phyloP scores from a whole-genome alignment of 352 stramenopile genomes.

The Phytophthora colocasiae region DNA sequence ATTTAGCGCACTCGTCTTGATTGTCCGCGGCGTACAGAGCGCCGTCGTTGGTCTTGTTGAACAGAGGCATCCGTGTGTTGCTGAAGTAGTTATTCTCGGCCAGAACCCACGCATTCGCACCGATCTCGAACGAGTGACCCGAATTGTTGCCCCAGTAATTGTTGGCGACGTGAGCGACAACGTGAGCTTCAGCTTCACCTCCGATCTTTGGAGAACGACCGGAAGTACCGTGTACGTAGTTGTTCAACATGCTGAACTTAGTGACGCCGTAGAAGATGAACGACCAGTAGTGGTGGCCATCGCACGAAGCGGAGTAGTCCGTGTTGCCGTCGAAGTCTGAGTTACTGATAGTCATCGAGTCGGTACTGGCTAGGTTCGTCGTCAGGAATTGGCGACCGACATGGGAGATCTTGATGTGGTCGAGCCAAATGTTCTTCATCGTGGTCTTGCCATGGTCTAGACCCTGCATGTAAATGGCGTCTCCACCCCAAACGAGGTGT shows the following conservation, averaged over 20 bases:
- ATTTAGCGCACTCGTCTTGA: conserved; percentile 23
- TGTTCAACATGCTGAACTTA: conserved; percentile 45
- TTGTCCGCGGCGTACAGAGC: conserved; percentile 18
- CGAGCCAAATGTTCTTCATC: conserved; percentile 51
- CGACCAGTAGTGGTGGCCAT: conserved; percentile 52
- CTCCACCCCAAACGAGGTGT: conserved; percentile 46
- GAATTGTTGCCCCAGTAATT: conserved; percentile 54
- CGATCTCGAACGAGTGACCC: conserved; percentile 49
- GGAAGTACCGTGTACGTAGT: conserved; percentile 37
- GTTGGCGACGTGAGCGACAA: conserved; percentile 41
- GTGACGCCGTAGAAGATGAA: conserved; percentile 40
- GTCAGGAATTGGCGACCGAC: conserved; percentile 31
- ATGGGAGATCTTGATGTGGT: conserved; percentile 48
- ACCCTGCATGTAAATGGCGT: conserved; percentile 34
- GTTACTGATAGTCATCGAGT: conserved; percentile 52
- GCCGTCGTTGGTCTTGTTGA: conserved; percentile 18
- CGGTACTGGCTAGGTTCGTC: conserved; percentile 35
- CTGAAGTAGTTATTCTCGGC: conserved; percentile 56
- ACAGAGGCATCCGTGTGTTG: conserved; percentile 28
- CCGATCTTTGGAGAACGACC: conserved; percentile 40
- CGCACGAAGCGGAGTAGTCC: conserved; percentile 41
- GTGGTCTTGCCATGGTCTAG: conserved; percentile 16
- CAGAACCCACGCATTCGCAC: conserved; percentile 37
- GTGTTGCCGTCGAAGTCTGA: conserved; percentile 54
- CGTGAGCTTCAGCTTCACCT: conserved; percentile 15